Evolutionary conservation across 306 rosid species (phyloP).

Genomic region (Neltuma alba): DNA sequence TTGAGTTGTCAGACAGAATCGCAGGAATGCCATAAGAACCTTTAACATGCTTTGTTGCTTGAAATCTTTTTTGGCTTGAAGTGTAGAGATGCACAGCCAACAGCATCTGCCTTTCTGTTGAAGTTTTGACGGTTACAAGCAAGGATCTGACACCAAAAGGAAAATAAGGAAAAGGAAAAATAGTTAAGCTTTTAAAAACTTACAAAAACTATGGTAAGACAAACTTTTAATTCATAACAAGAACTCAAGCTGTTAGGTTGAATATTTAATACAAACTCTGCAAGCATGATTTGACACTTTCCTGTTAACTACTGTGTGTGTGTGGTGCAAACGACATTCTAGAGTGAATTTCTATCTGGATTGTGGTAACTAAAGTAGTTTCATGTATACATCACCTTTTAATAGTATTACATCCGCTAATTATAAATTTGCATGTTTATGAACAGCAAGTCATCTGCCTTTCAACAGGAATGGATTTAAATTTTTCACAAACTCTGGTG

Average conservation of each 20-base stretch:
- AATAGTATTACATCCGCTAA: conserved; percentile 26
- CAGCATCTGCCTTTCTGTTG: neutral
- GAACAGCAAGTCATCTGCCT: conserved; percentile 96
- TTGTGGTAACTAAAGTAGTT: neutral
- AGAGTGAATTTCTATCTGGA: conserved; percentile 12
- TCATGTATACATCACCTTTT: conserved; percentile 5
- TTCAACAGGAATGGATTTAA: conserved; percentile 95
- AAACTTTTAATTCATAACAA: conserved; percentile 4
- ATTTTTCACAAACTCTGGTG: conserved; percentile 88
- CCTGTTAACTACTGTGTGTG: neutral
- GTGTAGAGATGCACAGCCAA: neutral
- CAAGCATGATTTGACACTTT: conserved; percentile 7
- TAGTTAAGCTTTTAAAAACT: neutral
- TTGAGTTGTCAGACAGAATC: neutral
- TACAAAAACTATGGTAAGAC: neutral
- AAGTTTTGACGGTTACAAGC: conserved; percentile 11
- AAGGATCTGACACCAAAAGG: neutral
- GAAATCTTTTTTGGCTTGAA: conserved; percentile 21
- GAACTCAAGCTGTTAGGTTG: conserved; percentile 22
- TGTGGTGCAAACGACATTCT: conserved; percentile 10
- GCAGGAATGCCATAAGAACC: neutral
- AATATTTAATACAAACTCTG: conserved; percentile 1
- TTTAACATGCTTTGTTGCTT: conserved; percentile 13
- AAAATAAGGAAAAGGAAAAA: neutral
- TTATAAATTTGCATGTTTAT: conserved; percentile 31